These are phyloP conservation scores for Phaeolepiota aurea DNA, from an alignment of 768 basidiomycete species.

Conservation along the genomic window DNA sequence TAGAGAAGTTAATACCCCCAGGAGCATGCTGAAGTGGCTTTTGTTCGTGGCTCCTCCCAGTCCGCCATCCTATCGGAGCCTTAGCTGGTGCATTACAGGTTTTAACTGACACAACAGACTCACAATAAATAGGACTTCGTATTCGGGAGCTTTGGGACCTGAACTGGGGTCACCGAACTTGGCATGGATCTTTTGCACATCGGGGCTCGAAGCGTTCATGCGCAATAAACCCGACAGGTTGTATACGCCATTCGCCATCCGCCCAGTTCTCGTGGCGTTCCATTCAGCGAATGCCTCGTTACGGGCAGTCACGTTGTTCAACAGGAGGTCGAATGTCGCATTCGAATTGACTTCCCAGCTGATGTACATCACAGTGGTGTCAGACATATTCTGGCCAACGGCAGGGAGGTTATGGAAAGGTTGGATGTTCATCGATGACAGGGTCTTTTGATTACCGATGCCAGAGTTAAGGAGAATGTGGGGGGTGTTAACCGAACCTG, in stretches of 20 bases:
- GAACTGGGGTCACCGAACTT: constrained; percentile 13
- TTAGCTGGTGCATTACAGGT: not conserved
- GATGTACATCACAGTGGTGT: constrained; percentile 12
- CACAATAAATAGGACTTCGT: constrained; percentile 14
- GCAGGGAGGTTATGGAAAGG: constrained; percentile 14
- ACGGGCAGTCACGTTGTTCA: not conserved
- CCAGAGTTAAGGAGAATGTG: constrained; percentile 19
- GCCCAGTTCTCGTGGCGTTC: not conserved
- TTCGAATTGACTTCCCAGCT: constrained; percentile 10
- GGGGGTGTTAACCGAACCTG: constrained; percentile 19
- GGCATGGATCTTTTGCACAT: constrained; percentile 9
- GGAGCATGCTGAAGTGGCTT: not conserved
- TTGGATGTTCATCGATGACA: constrained; percentile 9
- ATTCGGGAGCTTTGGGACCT: constrained; percentile 14
- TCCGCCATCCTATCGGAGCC: not conserved
- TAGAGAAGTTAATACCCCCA: not conserved
- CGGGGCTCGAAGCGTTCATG: constrained; percentile 1
- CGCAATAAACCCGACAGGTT: not conserved
- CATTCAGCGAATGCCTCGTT: not conserved
- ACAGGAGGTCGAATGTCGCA: constrained; percentile 9
- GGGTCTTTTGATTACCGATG: constrained; percentile 14
- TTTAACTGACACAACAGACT: constrained; percentile 4
- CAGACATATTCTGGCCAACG: constrained; percentile 21
- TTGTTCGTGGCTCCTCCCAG: not conserved
- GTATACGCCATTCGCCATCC: not conserved